Percentiles rank a stretch among this genome's conserved stretches.
phyloP scores from a whole-genome alignment of 2,329 filamentous ascomycete genomes.

The Paraphoma sp. region DNA sequence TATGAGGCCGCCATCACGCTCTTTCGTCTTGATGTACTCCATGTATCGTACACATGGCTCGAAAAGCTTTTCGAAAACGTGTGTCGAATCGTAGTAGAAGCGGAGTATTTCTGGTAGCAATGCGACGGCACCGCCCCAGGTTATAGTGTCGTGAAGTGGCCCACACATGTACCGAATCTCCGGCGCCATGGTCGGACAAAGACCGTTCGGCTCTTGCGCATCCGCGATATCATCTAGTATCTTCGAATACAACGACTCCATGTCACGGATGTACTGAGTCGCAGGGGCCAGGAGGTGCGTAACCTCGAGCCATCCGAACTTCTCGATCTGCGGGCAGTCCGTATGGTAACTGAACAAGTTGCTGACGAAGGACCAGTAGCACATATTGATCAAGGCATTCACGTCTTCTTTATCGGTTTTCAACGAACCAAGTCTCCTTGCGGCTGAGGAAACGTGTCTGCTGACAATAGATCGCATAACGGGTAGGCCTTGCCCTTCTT shows the following conservation, averaged over 20 bases:
- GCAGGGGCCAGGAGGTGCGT: conserved; percentile 54
- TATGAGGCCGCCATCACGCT: conserved; percentile 51
- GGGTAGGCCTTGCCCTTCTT: conserved; percentile 30
- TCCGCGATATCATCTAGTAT: conserved; percentile 57
- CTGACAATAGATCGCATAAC: conserved; percentile 45
- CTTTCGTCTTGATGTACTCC: conserved; percentile 51
- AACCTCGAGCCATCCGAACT: conserved; percentile 59
- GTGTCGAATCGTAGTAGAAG: conserved; percentile 51
- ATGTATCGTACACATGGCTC: conserved; percentile 50
- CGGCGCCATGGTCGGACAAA: conserved; percentile 57
- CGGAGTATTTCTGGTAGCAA: conserved; percentile 43
- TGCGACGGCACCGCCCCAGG: conserved; percentile 52
- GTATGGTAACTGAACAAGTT: conserved; percentile 53
- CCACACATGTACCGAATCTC: conserved; percentile 59
- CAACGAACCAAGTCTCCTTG: conserved; percentile 45
- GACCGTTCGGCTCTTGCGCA: conserved; percentile 53
- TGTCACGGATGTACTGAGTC: conserved; percentile 56
- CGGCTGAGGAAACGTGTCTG: conserved; percentile 50
- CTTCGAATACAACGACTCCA: conserved; percentile 56
- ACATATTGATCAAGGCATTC: conserved; percentile 52
- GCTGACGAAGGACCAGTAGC: conserved; percentile 53
- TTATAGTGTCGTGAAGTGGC: conserved; percentile 56
- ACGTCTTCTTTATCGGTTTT: conserved; percentile 52
- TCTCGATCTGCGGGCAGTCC: conserved; percentile 48
- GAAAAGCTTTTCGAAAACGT: conserved; percentile 48